Conservation (phyloP, 768 basidiomycete genomes). For the Pisolithus tinctorius region DNA sequence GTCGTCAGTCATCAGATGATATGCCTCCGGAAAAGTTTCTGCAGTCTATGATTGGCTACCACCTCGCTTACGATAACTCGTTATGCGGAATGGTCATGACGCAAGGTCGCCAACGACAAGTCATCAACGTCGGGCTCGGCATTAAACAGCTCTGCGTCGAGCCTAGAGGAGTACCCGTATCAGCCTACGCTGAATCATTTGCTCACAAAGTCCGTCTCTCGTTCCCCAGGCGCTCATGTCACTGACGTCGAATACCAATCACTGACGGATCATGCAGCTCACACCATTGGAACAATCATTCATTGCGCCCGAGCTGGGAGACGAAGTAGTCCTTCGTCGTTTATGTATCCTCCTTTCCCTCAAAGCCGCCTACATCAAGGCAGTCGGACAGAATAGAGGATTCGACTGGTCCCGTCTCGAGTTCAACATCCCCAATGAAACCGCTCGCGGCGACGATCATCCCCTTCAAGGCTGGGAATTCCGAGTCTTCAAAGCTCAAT, state of each 20-base stretch:
- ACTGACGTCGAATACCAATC: background rate
- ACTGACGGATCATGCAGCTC: conserved; percentile 25
- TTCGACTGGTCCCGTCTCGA: conserved; percentile 81
- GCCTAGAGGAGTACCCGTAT: conserved; percentile 50
- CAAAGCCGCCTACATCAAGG: conserved; percentile 78
- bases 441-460: conserved; percentile 60
- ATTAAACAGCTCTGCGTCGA: conserved; percentile 62
- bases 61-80: conserved; percentile 60
- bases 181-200: conserved; percentile 64
- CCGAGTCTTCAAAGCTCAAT: conserved; percentile 65
- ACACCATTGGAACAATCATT: conserved; percentile 48
- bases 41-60: conserved; percentile 76
- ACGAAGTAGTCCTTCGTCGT: conserved; percentile 64
- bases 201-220: conserved; percentile 59
- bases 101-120: conserved; percentile 67
- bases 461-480: conserved; percentile 82
- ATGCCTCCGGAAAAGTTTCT: conserved; percentile 59
- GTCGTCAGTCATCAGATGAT: conserved; percentile 43
- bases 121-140: conserved; percentile 78
- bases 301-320: conserved; percentile 43
- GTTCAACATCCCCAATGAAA: conserved; percentile 63
- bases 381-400: conserved; percentile 73
- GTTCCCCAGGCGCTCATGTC: background rate
- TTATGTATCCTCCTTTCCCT: conserved; percentile 73
- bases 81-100: conserved; percentile 83